Percentiles rank a stretch among this genome's conserved stretches.
Evolutionary conservation across 2,329 filamentous ascomycete genomes (phyloP).

Genomic region (Blastomyces parvus): DNA sequence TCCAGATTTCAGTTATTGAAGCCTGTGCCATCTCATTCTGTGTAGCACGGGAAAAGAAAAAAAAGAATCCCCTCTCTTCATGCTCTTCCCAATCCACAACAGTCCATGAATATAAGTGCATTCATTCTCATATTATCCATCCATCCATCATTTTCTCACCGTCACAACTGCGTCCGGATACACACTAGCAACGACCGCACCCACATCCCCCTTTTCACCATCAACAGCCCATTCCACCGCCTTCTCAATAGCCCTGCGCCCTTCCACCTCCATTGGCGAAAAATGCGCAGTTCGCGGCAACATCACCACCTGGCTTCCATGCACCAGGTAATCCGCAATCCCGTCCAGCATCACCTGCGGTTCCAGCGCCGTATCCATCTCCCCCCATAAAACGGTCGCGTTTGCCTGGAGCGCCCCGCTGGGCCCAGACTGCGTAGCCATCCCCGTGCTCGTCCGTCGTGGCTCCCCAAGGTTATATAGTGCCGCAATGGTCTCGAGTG

Average conservation of each 20-base stretch:
- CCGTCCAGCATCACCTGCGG: slow-evolving; percentile 43
- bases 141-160: slow-evolving; percentile 23
- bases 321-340: slow-evolving; percentile 43
- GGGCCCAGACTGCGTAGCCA: slow-evolving; percentile 37
- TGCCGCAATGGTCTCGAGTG: slow-evolving; percentile 40
- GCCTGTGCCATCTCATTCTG: neutral
- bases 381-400: slow-evolving; percentile 46
- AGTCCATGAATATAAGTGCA: neutral
- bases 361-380: slow-evolving; percentile 44
- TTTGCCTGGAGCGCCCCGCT: slow-evolving; percentile 43
- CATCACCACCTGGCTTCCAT: slow-evolving; percentile 42
- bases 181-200: slow-evolving; percentile 21
- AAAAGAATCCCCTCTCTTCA: neutral
- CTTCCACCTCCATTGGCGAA: slow-evolving; percentile 41
- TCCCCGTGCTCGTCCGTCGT: slow-evolving; percentile 29
- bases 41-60: neutral
- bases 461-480: slow-evolving; percentile 36
- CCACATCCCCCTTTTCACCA: slow-evolving; percentile 31
- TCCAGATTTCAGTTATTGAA: neutral
- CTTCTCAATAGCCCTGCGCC: slow-evolving; percentile 35
- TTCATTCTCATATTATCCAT: neutral
- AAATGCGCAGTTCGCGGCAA: slow-evolving; percentile 46
- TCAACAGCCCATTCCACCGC: slow-evolving; percentile 31
- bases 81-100: neutral
- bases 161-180: slow-evolving; percentile 28